These are phyloP conservation scores for Citrus reticulata DNA, from an alignment of 345 rosid genomes.

Conservation along the genomic window DNA sequence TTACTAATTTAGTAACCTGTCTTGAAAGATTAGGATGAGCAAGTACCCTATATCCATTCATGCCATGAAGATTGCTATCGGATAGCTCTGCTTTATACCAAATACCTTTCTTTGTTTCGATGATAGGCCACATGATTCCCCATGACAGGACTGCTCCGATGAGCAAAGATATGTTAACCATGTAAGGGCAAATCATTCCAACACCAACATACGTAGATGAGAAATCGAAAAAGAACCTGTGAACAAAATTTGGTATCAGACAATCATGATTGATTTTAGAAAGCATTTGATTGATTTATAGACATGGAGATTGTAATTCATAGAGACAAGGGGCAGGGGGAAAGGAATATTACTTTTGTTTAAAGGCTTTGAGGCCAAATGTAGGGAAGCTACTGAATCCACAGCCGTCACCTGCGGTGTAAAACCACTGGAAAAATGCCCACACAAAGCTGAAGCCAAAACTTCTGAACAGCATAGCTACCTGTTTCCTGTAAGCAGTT, in stretches of 20 bases:
- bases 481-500: constrained; percentile 44
- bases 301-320: neutral
- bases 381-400: constrained; percentile 79
- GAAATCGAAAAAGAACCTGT: constrained; percentile 88
- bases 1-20: too few relatives aligned
- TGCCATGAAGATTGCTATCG: constrained; percentile 60
- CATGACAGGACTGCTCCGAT: constrained; percentile 80
- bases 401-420: constrained; percentile 51
- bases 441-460: constrained; percentile 44
- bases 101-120: constrained; percentile 56
- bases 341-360: constrained; percentile 32
- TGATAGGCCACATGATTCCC: constrained; percentile 86
- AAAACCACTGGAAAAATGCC: constrained; percentile 76
- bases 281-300: neutral
- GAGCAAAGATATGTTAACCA: constrained; percentile 75
- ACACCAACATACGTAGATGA: constrained; percentile 89
- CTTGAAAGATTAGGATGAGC: neutral
- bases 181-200: constrained; percentile 90
- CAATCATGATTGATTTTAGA: neutral
- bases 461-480: constrained; percentile 40
- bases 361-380: constrained; percentile 63
- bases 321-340: neutral
- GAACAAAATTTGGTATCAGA: neutral
- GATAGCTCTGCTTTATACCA: constrained; percentile 58
- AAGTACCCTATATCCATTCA: constrained; percentile 74